A percentile compares a stretch with the other conserved stretches of the same genome.
These are phyloP conservation scores for Alloascoidea africana DNA, from an alignment of 805 yeast species.

Conservation along the genomic window DNA sequence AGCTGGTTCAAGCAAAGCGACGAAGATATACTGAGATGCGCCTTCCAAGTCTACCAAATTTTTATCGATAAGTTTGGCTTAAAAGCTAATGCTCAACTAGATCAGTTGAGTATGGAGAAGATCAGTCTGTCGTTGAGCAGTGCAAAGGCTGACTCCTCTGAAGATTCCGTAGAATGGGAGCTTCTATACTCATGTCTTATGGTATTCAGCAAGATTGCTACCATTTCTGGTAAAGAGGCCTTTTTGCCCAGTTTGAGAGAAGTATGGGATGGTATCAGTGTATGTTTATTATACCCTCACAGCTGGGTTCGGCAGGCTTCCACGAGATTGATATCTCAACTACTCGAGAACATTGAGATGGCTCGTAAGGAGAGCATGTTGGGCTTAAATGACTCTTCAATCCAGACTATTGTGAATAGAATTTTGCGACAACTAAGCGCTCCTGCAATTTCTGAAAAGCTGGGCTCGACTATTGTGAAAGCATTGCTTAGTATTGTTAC, in stretches of 20 bases:
- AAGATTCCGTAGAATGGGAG: conserved; percentile 53
- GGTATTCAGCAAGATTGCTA: conserved; percentile 23
- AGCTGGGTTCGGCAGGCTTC: conserved; percentile 76
- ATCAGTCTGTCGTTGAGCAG: conserved; percentile 19
- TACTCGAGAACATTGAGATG: conserved; percentile 27
- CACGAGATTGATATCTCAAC: conserved; percentile 37
- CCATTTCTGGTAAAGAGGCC: conserved; percentile 12
- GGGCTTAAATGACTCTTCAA: conserved; percentile 25
- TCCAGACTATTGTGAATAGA: conserved; percentile 55
- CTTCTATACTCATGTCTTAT: conserved; percentile 51
- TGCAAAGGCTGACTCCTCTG: conserved; percentile 21
- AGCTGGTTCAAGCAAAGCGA: conserved; percentile 52
- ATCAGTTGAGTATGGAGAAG: conserved; percentile 22
- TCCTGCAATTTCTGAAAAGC: conserved; percentile 46
- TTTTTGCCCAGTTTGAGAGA: conserved; percentile 17
- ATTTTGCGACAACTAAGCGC: conserved; percentile 71
- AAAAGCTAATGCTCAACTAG: conserved; percentile 23
- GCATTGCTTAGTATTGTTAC: conserved; percentile 45
- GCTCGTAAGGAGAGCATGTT: conserved; percentile 6
- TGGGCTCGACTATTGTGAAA: conserved; percentile 52
- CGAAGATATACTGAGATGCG: conserved; percentile 50
- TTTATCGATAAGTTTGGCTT: conserved; percentile 33
- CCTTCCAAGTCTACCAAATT: conserved; percentile 57
- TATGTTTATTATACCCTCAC: conserved; percentile 66
- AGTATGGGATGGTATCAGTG: conserved; percentile 37